Base-by-base conservation (phyloP, 2,329 filamentous ascomycete genomes). In the Mycosphaerella sp. region DNA sequence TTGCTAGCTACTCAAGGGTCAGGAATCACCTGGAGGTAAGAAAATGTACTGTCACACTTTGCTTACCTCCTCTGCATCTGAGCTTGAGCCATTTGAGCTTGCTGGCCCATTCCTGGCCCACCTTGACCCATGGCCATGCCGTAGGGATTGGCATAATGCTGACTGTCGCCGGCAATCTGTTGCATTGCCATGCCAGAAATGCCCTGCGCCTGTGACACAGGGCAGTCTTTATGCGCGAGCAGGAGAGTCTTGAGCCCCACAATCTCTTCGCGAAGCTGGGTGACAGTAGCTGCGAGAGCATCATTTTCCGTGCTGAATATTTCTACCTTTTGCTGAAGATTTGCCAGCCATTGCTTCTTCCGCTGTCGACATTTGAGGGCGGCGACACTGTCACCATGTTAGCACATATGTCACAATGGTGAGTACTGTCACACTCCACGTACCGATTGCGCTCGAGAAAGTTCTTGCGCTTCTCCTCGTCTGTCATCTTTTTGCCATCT, bases 301-400 rank as follows among this genome's bases (percentile, higher is more conserved):
- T 98, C 93, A 60, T 97, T 97, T 72, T 98, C 93, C 0, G 80
- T 85, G 59, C 86, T 91, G 67, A 90, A 97, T 62, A 95, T 79
- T 70, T 98, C 93, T 12, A 97, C 92, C 72, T 97, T 97, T 53
- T 83, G 82, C 71, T 98, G 93, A 1, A 98, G 79, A 63, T 95
- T 97, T 32, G 88, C 87, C 54, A 97, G 81, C 93, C 93, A 98
- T 70, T 97, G 93, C 79, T 98, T 98, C 79, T 98, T 98, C 17
- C 93, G 83, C 72, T 98, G 93, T 57, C 93, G 86, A 72, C 93
- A 98, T 69, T 98, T 98, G 56, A 98, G 78, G 2, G 93, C 93
- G 59, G 93, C 93, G 61, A 98, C 90, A 69, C 93, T 96, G 61
- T 21, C 23, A 31, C 6, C 31, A 40, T 26, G 55, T 73, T 60